Evolutionary conservation across 805 yeast genomes (phyloP), one percentile per base, ranked within the genome.

Genomic region (Candida vartiovaarae): DNA sequence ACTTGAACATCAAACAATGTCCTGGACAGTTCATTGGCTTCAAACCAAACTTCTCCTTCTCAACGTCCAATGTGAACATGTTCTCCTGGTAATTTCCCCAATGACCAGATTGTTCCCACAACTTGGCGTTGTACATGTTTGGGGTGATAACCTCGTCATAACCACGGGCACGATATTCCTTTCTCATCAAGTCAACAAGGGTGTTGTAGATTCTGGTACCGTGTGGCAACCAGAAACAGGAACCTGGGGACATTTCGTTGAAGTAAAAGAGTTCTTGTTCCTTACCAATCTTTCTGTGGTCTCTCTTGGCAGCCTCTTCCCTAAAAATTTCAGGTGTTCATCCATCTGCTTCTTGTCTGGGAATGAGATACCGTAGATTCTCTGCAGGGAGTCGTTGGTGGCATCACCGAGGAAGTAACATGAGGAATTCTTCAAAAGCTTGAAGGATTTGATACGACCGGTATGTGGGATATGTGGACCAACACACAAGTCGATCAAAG

Each of bases 381-480:
- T 87, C 72, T 93, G 99, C 67, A 93, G 75, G 23, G 97, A 89
- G 65, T 93, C 99, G 64, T 93, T 91, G 56, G 73, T 74, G 39
- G 95, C 69, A 56, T 91, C 97, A 68, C 97, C 99, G 59, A 88
- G 71, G 75, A 93, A 93, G 71, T 93, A 93, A 43, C 96, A 89
- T 2, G 97, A 83, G 15, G 98, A 91, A 75, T 90, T 91, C 72
- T 93, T 93, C 68, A 93, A 76, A 40, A 93, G 79, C 69, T 91
- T 91, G 72, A 90, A 79, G 43, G 95, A 85, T 77, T 93, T 93
- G 60, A 93, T 87, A 65, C 87, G 83, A 52, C 98, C 98, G 37
- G 99, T 90, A 70, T 91, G 95, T 50, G 97, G 96, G 51, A 93
- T 83, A 64, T 93, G 99, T 39, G 99, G 99, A 58, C 99, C 99